A percentile compares a stretch with the other conserved stretches of the same genome.
These are phyloP conservation scores for Moricandia moricandioides DNA, from an alignment of 345 rosid species.

Conservation along the genomic window DNA sequence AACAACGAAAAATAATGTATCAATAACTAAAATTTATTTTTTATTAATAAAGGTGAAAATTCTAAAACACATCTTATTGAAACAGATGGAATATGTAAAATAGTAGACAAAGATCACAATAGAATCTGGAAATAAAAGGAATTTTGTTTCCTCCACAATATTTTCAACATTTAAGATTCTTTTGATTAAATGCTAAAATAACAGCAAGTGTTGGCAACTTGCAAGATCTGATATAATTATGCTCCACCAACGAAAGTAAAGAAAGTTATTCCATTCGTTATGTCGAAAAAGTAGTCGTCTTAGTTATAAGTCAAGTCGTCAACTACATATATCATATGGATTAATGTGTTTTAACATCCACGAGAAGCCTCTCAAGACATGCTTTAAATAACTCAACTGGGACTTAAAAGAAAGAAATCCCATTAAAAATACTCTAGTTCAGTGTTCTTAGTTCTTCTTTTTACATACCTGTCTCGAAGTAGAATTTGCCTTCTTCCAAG, in stretches of 20 bases:
- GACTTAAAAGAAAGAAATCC: background rate
- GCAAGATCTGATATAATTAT: conserved; percentile 6
- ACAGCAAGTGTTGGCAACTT: background rate
- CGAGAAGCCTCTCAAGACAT: background rate
- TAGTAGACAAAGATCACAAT: background rate
- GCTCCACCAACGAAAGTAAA: conserved; percentile 21
- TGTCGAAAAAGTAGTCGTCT: conserved; percentile 4
- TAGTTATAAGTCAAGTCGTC: background rate
- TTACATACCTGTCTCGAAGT: background rate
- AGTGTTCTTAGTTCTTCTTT: background rate
- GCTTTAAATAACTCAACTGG: background rate
- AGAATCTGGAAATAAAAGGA: background rate
- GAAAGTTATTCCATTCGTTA: conserved; percentile 24
- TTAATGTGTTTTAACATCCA: background rate
- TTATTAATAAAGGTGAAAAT: no score
- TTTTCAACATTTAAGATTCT: background rate
- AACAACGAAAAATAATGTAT: no score
- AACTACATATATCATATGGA: conserved; percentile 14
- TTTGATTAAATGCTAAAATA: conserved; percentile 6
- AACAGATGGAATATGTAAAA: no score
- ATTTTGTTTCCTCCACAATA: background rate
- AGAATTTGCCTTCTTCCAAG: background rate
- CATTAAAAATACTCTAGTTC: background rate
- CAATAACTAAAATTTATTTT: no score
- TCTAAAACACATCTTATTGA: no score